Conservation (phyloP, 2,329 filamentous ascomycete species). For the Alternaria consortialis region DNA sequence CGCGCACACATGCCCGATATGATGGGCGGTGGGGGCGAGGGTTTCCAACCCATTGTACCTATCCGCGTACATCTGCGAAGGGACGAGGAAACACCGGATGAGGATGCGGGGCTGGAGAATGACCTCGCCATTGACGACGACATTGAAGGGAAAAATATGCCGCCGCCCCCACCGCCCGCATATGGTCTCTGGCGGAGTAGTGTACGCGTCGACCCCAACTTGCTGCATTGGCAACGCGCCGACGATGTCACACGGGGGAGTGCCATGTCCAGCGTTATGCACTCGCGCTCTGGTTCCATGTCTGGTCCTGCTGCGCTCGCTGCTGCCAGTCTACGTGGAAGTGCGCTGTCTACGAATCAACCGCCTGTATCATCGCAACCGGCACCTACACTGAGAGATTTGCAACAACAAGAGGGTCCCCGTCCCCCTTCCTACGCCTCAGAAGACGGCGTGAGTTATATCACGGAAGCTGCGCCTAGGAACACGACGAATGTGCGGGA, state of each 20-base stretch:
- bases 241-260: constrained; percentile 19
- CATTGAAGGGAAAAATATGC: constrained; percentile 32
- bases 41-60: constrained; percentile 75
- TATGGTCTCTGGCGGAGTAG: constrained; percentile 87
- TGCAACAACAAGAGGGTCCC: constrained; percentile 22
- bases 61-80: constrained; percentile 79
- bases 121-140: constrained; percentile 20
- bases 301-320: not conserved
- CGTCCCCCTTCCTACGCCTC: constrained; percentile 80
- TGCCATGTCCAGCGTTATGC: constrained; percentile 8
- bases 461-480: constrained; percentile 68
- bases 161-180: constrained; percentile 69
- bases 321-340: not conserved
- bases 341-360: not conserved
- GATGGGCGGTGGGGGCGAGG: constrained; percentile 62
- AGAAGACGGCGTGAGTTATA: constrained; percentile 77
- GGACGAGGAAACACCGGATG: constrained; percentile 72
- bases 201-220: constrained; percentile 80
- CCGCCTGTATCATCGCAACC: not conserved
- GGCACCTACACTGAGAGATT: too few relatives aligned
- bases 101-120: constrained; percentile 60
- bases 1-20: constrained; percentile 57
- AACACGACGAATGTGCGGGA: constrained; percentile 20
- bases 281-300: constrained; percentile 14
- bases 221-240: constrained; percentile 80